These are phyloP conservation scores for Aspergillus carlsbadensis DNA, from an alignment of 495 filamentous ascomycete species.

Conservation along the genomic window DNA sequence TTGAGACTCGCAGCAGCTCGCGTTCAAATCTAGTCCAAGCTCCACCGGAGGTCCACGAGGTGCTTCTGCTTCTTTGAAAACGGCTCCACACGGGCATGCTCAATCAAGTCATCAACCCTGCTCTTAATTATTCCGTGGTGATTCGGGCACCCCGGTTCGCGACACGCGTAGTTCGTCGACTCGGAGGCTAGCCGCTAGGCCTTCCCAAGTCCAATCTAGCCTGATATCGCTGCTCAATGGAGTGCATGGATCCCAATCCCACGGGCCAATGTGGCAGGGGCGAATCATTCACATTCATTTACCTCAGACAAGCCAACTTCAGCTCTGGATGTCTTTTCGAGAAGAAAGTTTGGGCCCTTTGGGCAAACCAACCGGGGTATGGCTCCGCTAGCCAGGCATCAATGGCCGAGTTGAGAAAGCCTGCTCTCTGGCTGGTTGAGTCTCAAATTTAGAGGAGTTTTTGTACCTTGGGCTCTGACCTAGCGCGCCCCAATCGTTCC, in stretches of 20 bases:
- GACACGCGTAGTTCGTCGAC: too few species aligned
- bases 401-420: too few species aligned
- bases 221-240: neutral
- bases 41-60: too few species aligned
- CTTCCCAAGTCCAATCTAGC: neutral
- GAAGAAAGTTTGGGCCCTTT: neutral
- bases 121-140: too few species aligned
- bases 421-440: neutral
- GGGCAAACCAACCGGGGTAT: neutral
- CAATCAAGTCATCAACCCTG: too few species aligned
- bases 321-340: neutral
- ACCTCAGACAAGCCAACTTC: neutral
- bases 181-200: too few species aligned
- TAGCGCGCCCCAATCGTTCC: neutral
- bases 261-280: neutral
- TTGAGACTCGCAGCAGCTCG: neutral
- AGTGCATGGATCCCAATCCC: neutral
- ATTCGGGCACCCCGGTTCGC: too few species aligned
- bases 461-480: neutral
- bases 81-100: too few species aligned
- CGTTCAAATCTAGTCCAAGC: too few species aligned
- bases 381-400: neutral
- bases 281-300: neutral
- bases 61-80: too few species aligned
- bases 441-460: slow-evolving; percentile 4